Conservation (phyloP, 1,284 basidiomycete genomes). For the Cutaneotrichosporon cavernicola region DNA sequence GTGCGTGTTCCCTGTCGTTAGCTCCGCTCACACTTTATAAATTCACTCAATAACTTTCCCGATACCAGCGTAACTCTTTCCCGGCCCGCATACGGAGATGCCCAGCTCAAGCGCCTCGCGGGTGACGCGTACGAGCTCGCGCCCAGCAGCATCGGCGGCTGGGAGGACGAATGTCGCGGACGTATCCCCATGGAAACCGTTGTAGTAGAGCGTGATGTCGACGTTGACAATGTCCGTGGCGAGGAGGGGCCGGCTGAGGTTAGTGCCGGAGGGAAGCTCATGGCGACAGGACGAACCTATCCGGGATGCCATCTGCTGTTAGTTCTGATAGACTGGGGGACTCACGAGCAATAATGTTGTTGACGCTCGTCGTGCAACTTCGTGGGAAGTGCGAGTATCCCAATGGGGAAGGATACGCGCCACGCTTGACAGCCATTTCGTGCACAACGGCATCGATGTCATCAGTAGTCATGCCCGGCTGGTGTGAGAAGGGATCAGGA, state of each 20-base stretch:
- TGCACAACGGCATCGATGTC: conserved; percentile 70
- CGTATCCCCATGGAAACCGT: conserved; percentile 83
- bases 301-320: conserved; percentile 74
- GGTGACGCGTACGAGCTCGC: conserved; percentile 64
- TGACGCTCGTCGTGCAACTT: conserved; percentile 76
- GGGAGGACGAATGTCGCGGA: conserved; percentile 77
- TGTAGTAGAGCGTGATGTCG: conserved; percentile 74
- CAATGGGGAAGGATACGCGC: conserved; percentile 86
- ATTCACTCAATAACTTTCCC: conserved; percentile 69
- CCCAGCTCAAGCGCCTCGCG: conserved; percentile 68
- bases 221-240: conserved; percentile 81
- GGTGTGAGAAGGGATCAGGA: background rate
- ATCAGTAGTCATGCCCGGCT: conserved; percentile 74
- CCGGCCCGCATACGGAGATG: conserved; percentile 74
- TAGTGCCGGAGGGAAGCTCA: background rate
- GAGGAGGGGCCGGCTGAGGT: conserved; percentile 67
- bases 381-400: conserved; percentile 77
- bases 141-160: conserved; percentile 66
- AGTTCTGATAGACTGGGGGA: conserved; percentile 10
- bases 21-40: conserved; percentile 23
- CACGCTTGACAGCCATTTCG: conserved; percentile 63
- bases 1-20: conserved; percentile 48
- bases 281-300: conserved; percentile 59
- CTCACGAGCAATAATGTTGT: conserved; percentile 63
- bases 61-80: conserved; percentile 68